A percentile compares a stretch with the other conserved stretches of the same genome.
Evolutionary conservation across 1,284 basidiomycete species (phyloP).

Genomic region (Ustilago vetiveriae): DNA sequence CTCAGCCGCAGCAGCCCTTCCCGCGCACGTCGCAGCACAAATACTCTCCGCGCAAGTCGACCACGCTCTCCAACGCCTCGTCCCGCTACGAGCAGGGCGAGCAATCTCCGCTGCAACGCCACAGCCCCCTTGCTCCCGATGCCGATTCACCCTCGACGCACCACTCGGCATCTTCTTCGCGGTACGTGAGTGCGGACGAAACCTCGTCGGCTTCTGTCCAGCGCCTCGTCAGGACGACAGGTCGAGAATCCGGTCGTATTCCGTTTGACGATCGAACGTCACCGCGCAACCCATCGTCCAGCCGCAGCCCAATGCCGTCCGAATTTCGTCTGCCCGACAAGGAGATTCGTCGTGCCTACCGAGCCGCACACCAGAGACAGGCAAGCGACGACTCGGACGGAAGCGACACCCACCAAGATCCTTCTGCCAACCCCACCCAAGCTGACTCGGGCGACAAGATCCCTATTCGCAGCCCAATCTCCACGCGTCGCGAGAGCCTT

Average conservation of each 20-base stretch:
- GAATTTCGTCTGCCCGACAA: constrained; percentile 47
- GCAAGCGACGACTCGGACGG: constrained; percentile 29
- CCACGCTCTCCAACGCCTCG: constrained; percentile 19
- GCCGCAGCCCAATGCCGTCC: constrained; percentile 43
- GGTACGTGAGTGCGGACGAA: constrained; percentile 10
- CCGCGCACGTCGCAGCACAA: constrained; percentile 28
- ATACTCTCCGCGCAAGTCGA: constrained; percentile 46
- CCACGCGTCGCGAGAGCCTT: constrained; percentile 22
- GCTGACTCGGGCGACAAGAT: background rate
- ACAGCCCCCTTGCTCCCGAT: background rate
- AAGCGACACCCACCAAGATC: constrained; percentile 10
- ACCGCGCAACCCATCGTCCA: constrained; percentile 4
- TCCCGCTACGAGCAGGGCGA: constrained; percentile 14
- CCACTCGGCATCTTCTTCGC: constrained; percentile 10
- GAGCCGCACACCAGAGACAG: constrained; percentile 30
- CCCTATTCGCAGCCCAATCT: constrained; percentile 8
- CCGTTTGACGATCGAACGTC: constrained; percentile 24
- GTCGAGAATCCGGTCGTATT: constrained; percentile 19
- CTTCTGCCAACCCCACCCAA: background rate
- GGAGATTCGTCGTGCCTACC: constrained; percentile 39
- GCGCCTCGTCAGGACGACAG: constrained; percentile 17
- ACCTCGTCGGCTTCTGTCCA: constrained; percentile 22
- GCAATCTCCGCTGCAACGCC: background rate
- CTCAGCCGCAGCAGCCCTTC: constrained; percentile 16
- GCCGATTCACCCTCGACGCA: constrained; percentile 9